Evolutionary conservation across 2,329 filamentous ascomycete genomes (phyloP).

Genomic region (Colletotrichum neosansevieriae): DNA sequence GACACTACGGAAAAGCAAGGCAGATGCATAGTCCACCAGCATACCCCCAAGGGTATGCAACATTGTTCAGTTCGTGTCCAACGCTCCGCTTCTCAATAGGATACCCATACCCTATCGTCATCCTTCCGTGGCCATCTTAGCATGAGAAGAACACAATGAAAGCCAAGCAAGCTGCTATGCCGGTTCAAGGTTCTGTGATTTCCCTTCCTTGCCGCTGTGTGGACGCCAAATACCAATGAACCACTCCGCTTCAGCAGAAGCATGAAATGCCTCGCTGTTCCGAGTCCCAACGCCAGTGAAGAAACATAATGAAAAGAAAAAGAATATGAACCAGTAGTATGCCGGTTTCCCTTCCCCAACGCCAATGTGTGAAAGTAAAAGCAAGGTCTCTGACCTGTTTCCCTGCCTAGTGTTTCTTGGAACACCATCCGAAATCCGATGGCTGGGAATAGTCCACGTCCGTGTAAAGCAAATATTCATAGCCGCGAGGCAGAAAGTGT

Average conservation of each 20-base stretch:
- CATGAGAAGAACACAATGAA: constrained; percentile 32
- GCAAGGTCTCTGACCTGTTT: not conserved
- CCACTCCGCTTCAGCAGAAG: not conserved
- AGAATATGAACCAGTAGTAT: constrained; percentile 10
- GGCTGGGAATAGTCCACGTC: not conserved
- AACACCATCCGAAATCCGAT: not conserved
- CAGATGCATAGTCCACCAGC: constrained; percentile 12
- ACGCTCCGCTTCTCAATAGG: constrained; percentile 1
- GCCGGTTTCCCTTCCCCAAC: constrained; percentile 28
- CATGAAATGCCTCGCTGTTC: constrained; percentile 1
- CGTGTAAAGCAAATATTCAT: constrained; percentile 22
- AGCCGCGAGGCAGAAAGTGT: constrained; percentile 26
- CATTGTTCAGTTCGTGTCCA: constrained; percentile 11
- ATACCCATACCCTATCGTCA: constrained; percentile 1
- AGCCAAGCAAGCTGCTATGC: constrained; percentile 39
- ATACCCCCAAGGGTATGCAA: constrained; percentile 22
- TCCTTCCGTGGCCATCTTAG: constrained; percentile 6
- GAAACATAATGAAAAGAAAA: constrained; percentile 17
- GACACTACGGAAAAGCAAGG: constrained; percentile 17
- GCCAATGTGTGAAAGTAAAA: constrained; percentile 33
- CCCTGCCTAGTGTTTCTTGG: not conserved
- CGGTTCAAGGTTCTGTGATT: constrained; percentile 36
- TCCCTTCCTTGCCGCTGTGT: constrained; percentile 31
- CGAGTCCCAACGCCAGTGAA: constrained; percentile 18
- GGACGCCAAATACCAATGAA: constrained; percentile 4